These are phyloP conservation scores for Neurospora sp. DNA, from an alignment of 495 filamentous ascomycete species.

Conservation along the genomic window DNA sequence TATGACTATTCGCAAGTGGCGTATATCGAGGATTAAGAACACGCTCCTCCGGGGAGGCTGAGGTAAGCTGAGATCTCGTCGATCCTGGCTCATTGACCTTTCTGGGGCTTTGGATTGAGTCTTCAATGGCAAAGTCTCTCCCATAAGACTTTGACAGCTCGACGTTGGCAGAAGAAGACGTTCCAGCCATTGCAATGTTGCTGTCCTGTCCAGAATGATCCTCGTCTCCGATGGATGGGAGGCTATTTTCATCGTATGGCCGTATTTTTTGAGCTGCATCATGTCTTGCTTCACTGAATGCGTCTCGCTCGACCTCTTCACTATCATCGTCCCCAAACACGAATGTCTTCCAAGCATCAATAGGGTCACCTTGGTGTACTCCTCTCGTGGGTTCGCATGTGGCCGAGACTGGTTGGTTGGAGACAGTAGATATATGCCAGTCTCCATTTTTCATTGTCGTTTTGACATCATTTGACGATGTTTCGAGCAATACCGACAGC, in stretches of 20 bases:
- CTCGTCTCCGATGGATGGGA: neutral
- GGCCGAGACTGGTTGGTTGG: neutral
- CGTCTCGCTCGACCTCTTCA: constrained; percentile 23
- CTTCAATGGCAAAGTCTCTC: neutral
- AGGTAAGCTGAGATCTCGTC: neutral
- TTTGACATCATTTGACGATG: neutral
- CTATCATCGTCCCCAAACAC: constrained; percentile 23
- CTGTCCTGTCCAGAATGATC: constrained; percentile 6
- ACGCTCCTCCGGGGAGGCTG: neutral
- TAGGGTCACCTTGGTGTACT: constrained; percentile 7
- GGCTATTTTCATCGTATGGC: constrained; percentile 14
- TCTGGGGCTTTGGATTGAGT: neutral
- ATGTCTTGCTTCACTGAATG: constrained; percentile 26
- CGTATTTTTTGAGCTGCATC: constrained; percentile 20
- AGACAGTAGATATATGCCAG: neutral
- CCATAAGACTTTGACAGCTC: neutral
- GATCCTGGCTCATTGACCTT: neutral
- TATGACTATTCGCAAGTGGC: neutral
- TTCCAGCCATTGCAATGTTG: constrained; percentile 14
- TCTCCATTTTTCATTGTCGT: neutral
- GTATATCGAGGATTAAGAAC: neutral
- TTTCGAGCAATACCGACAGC: neutral
- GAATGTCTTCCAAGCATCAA: constrained; percentile 31
- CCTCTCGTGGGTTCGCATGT: neutral
- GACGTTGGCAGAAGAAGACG: neutral